Evolutionary conservation across 495 filamentous ascomycete genomes (phyloP), one percentile per base, ranked within the genome.

Genomic region (Trichoderma reesei): DNA sequence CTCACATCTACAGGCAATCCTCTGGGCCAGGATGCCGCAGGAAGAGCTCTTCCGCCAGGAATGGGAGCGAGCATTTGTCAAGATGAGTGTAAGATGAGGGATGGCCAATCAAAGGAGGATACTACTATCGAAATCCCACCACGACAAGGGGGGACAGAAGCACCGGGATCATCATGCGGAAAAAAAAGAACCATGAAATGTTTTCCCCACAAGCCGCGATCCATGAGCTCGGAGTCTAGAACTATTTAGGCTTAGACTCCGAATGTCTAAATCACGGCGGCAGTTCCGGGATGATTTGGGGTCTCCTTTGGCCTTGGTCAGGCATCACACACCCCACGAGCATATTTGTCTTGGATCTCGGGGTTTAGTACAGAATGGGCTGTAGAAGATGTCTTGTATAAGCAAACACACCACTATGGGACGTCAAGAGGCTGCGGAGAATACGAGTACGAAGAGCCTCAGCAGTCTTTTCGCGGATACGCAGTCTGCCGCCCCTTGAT

Each of bases 21-120:
- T 80, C 16, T 82, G 78, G 78, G 16, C 76, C 48, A 73, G 68
- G 33, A 59, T 46, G 3, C 51, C 7, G 6, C 63, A 65, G 8
- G 59, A 65, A 69, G 26, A 65, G 71, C 61, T 73, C 72, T 44
- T 61, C 36, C 33, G 13, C 16, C 34, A 61, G 36, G 9, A 18
- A 9, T 61, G 59, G 59, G 18, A 61, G 34, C 34, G 18, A 39
- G 36, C n/a, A 8, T 56, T n/a, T n/a, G n/a, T 56, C 8, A 31
- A 34, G 26, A 1, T 34, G 16, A 14, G 3, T 56, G 18, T 10
- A 31, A 34, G 34, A 56, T 31, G 51, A 31, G 11, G 51, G n/a
- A n/a, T n/a, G n/a, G n/a, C n/a, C n/a, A n/a, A n/a, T n/a, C n/a
- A n/a, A n/a, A n/a, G n/a, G n/a, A n/a, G n/a, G n/a, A n/a, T n/a